These are phyloP conservation scores for Closterium sp. DNA, from an alignment of 139 green algal species.

Conservation along the genomic window DNA sequence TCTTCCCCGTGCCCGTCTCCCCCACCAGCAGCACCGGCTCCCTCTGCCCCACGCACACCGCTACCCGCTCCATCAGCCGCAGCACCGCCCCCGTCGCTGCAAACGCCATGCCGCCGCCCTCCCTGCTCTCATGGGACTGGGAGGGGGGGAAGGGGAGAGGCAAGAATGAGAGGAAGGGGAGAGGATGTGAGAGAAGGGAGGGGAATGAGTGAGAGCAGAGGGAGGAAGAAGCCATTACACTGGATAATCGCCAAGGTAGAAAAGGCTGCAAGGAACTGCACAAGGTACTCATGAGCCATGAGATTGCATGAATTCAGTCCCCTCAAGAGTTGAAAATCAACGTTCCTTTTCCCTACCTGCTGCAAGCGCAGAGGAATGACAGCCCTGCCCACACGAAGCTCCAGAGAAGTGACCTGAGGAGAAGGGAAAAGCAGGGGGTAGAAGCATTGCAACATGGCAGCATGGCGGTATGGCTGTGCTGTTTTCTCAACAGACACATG, in stretches of 20 bases:
- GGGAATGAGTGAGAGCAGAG: no score
- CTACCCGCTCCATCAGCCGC: slow-evolving; percentile 86
- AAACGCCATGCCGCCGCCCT: slow-evolving; percentile 59
- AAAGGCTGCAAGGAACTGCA: no score
- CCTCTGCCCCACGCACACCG: slow-evolving; percentile 57
- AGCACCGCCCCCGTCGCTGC: slow-evolving; percentile 76
- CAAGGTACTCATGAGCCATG: no score
- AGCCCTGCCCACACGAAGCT: not conserved
- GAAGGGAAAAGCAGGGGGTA: not conserved
- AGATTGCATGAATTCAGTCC: not conserved
- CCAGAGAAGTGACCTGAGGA: not conserved
- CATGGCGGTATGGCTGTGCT: no score
- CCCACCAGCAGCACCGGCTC: slow-evolving; percentile 96
- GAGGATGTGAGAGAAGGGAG: no score
- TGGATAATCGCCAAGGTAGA: no score
- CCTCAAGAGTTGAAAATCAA: no score
- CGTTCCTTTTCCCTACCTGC: no score
- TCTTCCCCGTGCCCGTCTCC: slow-evolving; percentile 99
- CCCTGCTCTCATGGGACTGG: not conserved
- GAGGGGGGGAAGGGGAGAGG: not conserved
- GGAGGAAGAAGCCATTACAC: no score
- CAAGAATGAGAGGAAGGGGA: no score
- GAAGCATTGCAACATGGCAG: no score
- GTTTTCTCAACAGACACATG: no score
- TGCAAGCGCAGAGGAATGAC: not conserved